Percentiles rank a stretch among this genome's conserved stretches.
Conservation (phyloP, 192 early-diverging fungal species). For the Obelidium mucronatum region DNA sequence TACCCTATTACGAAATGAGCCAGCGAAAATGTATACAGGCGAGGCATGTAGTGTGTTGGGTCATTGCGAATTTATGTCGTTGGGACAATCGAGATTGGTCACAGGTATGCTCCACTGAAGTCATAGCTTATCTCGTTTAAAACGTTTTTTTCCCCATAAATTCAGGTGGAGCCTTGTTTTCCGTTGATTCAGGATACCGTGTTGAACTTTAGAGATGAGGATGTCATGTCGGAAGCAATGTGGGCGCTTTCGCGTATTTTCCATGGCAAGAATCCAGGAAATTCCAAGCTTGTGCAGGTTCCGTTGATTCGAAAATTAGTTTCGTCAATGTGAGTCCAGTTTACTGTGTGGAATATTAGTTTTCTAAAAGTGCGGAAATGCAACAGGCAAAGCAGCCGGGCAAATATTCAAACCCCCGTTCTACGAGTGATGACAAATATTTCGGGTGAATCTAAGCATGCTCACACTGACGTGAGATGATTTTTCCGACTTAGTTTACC, state of each 20-base stretch:
- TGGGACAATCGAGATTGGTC: slow-evolving; percentile 40
- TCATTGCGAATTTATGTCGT: slow-evolving; percentile 44
- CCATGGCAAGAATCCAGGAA: slow-evolving; percentile 22
- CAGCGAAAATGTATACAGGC: slow-evolving; percentile 22
- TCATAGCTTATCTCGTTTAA: too few relatives aligned
- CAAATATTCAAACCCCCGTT: slow-evolving; percentile 37
- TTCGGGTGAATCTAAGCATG: slow-evolving; percentile 21
- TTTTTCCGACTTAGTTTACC: too few relatives aligned
- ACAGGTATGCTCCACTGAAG: slow-evolving; percentile 34
- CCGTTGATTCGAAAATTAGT: slow-evolving; percentile 12
- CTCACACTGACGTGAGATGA: slow-evolving; percentile 35
- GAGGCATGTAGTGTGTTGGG: slow-evolving; percentile 39
- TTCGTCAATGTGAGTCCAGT: slow-evolving; percentile 2
- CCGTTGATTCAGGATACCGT: slow-evolving; percentile 22
- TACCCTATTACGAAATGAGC: too few relatives aligned
- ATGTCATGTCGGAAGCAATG: slow-evolving; percentile 41
- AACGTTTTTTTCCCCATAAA: too few relatives aligned
- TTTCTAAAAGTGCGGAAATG: too few relatives aligned
- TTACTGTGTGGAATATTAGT: too few relatives aligned
- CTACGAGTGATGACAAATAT: slow-evolving; percentile 43
- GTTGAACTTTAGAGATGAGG: slow-evolving; percentile 22
- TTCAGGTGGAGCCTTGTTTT: slow-evolving; percentile 25
- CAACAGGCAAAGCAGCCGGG: too few relatives aligned
- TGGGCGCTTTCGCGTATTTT: slow-evolving; percentile 43
- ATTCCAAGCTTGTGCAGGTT: neutral